A percentile compares a stretch with the other conserved stretches of the same genome.
These are phyloP conservation scores for Trichoderma sp. DNA, from an alignment of 2,329 filamentous ascomycete species.

Conservation along the genomic window DNA sequence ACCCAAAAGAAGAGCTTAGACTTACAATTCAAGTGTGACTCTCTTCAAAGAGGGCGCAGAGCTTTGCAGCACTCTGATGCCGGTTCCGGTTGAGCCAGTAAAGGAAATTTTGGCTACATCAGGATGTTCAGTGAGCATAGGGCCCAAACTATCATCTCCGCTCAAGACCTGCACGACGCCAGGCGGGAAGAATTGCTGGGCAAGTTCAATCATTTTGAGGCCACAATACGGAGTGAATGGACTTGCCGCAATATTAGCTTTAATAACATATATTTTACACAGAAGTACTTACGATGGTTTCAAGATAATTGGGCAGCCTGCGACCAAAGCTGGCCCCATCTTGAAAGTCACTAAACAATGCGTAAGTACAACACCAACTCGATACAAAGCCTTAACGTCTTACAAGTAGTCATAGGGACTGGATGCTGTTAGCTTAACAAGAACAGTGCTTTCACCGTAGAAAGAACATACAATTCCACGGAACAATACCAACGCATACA, in stretches of 20 bases:
- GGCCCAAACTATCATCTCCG: constrained; percentile 61
- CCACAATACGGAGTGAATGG: constrained; percentile 58
- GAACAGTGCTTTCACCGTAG: background rate
- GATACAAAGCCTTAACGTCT: background rate
- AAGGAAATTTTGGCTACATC: constrained; percentile 65
- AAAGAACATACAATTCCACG: constrained; percentile 50
- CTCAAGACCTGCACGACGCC: constrained; percentile 63
- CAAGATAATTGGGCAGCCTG: constrained; percentile 56
- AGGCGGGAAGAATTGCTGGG: constrained; percentile 56
- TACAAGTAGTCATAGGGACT: background rate
- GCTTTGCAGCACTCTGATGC: constrained; percentile 64
- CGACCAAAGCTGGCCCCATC: constrained; percentile 56
- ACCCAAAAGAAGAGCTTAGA: background rate
- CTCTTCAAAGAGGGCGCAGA: constrained; percentile 60
- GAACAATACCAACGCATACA: constrained; percentile 48
- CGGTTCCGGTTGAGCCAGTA: constrained; percentile 72
- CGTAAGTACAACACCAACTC: background rate
- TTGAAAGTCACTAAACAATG: constrained; percentile 50
- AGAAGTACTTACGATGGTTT: constrained; percentile 47
- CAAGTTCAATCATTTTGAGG: constrained; percentile 61
- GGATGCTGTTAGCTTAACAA: background rate
- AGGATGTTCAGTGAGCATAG: constrained; percentile 57
- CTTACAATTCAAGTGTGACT: background rate
- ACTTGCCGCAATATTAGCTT: background rate
- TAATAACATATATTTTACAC: background rate